Evolutionary conservation across 768 basidiomycete genomes (phyloP), one percentile per base, ranked within the genome.

Genomic region (Lactifluus rugatus): DNA sequence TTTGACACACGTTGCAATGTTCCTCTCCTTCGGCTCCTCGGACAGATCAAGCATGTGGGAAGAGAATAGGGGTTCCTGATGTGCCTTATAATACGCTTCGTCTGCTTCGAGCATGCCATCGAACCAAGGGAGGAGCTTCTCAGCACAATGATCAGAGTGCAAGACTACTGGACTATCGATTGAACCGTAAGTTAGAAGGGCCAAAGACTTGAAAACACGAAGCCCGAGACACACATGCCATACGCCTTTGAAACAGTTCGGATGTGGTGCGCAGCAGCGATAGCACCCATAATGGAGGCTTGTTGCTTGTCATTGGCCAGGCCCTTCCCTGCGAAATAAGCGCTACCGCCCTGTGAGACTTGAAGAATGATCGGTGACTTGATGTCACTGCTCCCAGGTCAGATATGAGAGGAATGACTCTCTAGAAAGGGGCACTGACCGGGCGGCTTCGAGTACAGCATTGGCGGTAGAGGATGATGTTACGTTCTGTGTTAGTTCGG

Each of bases 11-110:
- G 78, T 91, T 44, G 79, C 85, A 70, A 98, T 99, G 79, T 98
- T 99, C 68, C 96, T 80, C 61, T 93, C 94, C 68, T 90, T 89
- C 67, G 87, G 65, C 69, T 90, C 87, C 68, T 97, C 95, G 42
- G 93, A 96, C 64, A 97, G 84, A 72, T 97, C 95, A 66, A 98
- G 84, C 94, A 97, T 97, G 88, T 98, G 95, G 14, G 93, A 96
- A 58, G 91, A 92, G 79, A 92, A 94, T 50, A 93, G 83, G 26
- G 90, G 78, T 68, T 89, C 91, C 58, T 84, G 80, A 76, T 98
- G 85, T 64, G 82, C 74, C 73, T 89, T 92, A 81, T 78, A 96
- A 78, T 95, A 93, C 19, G 79, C 88, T 74, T 96, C 89, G 68
- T 99, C 87, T 53, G 94, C 95, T 50, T 83, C 88, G 70, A 98